Base-by-base conservation (phyloP, 169 alveolate genomes). In the Besnoitia besnoiti region DNA sequence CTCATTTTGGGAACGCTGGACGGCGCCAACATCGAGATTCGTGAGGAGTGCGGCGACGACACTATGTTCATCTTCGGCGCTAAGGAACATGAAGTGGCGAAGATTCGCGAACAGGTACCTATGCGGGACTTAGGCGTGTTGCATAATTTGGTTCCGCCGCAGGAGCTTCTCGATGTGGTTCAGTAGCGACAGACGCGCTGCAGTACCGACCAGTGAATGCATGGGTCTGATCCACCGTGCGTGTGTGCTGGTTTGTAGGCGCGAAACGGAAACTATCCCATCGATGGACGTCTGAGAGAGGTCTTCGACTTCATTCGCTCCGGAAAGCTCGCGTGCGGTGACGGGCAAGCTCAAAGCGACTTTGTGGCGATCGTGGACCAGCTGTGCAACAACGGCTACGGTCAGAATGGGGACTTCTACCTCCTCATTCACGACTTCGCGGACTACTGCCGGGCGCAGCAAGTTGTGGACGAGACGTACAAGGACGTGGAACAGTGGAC, bases 21-120 rank as follows among this genome's bases (percentile, higher is more conserved):
- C 89, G 99, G 99, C 40, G 99, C 99, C 37, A 98, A 97, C 95
- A 98, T 98, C 51, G 99, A 98, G 95, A 98, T 98, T 62, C 97
- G 98, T 8, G 99, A 98, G 93, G 99, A 98, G 92, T 96, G 98
- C 40, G 99, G 99, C 50, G 79, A 95, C 50, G 98, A 98, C 37
- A 98, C 98, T 82, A 97, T 97, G 97, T 98, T 98, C 94, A 97
- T 97, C 62, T 98, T 98, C 94, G 99, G 99, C 87, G 98, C 98
- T 33, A 91, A 95, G 89, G 96, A 96, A 85, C 96, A 97, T 37
- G 98, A 97, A 91, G 98, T 98, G 49, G 97, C 96, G 8, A 91
- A 93, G 40, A 90, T 96, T 77, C 95, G 98, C 76, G 92, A 96
- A 37, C 91, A 97, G 85, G 92, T 88, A 67, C 49, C 44, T 12